A percentile compares a stretch with the other conserved stretches of the same genome.
These are phyloP conservation scores for Melaleuca quinquenervia DNA, from an alignment of 345 rosid genomes.

Conservation along the genomic window DNA sequence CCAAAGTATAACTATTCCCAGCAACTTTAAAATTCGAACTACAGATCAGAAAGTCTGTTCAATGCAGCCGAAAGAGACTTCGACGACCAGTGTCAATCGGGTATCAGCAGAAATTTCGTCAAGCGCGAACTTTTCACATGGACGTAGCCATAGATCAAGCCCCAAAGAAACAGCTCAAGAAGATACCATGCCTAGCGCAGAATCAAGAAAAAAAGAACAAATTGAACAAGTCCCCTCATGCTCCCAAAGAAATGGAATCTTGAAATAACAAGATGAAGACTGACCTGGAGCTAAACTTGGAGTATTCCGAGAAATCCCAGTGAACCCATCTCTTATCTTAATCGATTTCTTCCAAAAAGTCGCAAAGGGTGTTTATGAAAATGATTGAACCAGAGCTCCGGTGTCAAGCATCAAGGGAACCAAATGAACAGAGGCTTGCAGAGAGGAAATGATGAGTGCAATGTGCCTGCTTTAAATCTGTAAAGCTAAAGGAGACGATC, in stretches of 20 bases:
- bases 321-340: background rate
- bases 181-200: background rate
- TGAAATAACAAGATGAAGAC: background rate
- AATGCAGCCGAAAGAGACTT: background rate
- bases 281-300: background rate
- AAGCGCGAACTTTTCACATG: background rate
- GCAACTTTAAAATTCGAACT: background rate
- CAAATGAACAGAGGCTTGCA: constrained; percentile 21
- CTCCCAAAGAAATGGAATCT: background rate
- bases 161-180: background rate
- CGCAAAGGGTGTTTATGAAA: background rate
- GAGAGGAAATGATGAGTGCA: constrained; percentile 4
- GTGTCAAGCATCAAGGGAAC: constrained; percentile 63
- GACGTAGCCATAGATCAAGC: background rate
- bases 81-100: background rate
- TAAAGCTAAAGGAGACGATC: background rate
- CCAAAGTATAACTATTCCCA: background rate
- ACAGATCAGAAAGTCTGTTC: background rate
- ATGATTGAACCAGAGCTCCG: background rate
- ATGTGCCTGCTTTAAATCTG: background rate
- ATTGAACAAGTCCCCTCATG: background rate
- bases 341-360: background rate
- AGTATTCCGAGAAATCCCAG: background rate
- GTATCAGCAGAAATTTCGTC: background rate
- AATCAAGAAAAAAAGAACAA: background rate